Conservation (phyloP, 2,329 filamentous ascomycete genomes). For the Fusarium sp. region DNA sequence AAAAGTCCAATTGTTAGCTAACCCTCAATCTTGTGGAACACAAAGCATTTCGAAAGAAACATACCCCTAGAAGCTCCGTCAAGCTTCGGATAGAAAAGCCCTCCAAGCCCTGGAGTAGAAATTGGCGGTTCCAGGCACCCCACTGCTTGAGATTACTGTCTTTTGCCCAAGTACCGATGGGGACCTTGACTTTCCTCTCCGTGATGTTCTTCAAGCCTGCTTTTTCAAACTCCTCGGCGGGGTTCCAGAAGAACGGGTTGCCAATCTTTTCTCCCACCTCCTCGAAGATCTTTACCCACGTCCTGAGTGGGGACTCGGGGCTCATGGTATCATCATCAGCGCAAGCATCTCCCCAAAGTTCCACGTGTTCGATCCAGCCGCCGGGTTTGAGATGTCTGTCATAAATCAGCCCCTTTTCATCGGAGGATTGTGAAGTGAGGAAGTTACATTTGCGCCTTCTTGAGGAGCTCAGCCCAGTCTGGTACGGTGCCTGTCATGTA, state of each 20-base stretch:
- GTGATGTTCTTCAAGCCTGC: slow-evolving; percentile 12
- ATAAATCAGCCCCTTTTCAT: background rate
- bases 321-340: slow-evolving; percentile 20
- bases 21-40: fast-evolving
- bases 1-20: fast-evolving
- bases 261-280: slow-evolving; percentile 18
- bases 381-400: slow-evolving; percentile 11
- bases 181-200: slow-evolving; percentile 18
- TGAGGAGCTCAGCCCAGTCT: slow-evolving; percentile 9
- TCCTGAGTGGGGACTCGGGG: slow-evolving; percentile 18
- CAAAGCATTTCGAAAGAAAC: background rate
- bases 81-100: slow-evolving; percentile 26
- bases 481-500: slow-evolving; percentile 24
- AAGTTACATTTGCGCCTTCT: slow-evolving; percentile 9
- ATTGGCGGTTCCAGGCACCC: slow-evolving; percentile 31
- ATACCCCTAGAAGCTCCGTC: slow-evolving; percentile 15
- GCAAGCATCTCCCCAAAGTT: slow-evolving; percentile 21
- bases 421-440: fast-evolving
- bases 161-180: slow-evolving; percentile 24
- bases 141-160: slow-evolving; percentile 27
- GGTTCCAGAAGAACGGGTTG: slow-evolving; percentile 25
- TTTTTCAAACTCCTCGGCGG: slow-evolving; percentile 4
- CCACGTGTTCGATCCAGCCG: slow-evolving; percentile 28
- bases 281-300: slow-evolving; percentile 19
- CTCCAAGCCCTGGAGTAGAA: slow-evolving; percentile 14